Conservation (phyloP, 1,139 yeast species). For the Entelexis paramagnoliae region DNA sequence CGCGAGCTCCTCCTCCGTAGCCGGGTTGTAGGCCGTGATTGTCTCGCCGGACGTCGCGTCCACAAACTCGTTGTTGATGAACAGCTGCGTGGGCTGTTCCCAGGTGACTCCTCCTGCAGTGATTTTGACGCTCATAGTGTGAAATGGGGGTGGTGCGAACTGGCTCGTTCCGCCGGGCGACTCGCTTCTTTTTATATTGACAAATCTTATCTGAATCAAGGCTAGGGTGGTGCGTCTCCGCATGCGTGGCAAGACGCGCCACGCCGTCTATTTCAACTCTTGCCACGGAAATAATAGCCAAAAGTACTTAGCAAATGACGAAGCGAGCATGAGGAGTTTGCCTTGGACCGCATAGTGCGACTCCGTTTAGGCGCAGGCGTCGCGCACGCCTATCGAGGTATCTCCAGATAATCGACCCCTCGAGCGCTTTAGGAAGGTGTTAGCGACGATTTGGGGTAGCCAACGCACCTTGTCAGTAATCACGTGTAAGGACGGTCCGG, state of each 20-base stretch:
- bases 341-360: no score
- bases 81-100: constrained; percentile 37
- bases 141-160: background rate
- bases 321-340: no score
- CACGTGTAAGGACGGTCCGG: background rate
- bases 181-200: background rate
- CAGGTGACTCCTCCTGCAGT: constrained; percentile 19
- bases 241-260: background rate
- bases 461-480: background rate
- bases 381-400: background rate
- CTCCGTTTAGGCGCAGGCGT: no score
- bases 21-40: constrained; percentile 52
- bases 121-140: constrained; percentile 17
- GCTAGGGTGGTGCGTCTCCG: constrained; percentile 4
- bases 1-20: constrained; percentile 58
- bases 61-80: constrained; percentile 52
- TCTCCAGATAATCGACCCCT: background rate
- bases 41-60: constrained; percentile 42
- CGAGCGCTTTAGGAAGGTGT: background rate
- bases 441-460: background rate
- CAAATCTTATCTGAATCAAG: constrained; percentile 3
- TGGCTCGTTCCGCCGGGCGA: background rate
- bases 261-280: no score
- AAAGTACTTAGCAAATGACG: no score
- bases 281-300: no score